These are phyloP conservation scores for Tripterygium wilfordii DNA, from an alignment of 177 flowering plant species.

Conservation along the genomic window DNA sequence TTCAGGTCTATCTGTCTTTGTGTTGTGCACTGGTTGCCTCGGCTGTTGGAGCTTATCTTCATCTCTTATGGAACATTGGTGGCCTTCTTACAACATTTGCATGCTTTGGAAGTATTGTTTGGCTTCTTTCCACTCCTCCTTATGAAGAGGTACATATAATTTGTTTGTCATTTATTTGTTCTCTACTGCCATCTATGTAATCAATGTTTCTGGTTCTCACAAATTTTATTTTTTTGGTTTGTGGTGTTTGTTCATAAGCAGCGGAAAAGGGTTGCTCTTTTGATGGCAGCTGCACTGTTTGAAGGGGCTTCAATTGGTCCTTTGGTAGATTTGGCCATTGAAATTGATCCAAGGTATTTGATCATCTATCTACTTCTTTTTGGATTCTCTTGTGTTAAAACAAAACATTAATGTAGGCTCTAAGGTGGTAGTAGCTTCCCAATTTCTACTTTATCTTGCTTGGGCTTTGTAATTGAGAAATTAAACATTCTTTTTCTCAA, in stretches of 20 bases:
- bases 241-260: slow-evolving; percentile 15
- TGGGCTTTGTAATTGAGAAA: too few species aligned
- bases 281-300: slow-evolving; percentile 56
- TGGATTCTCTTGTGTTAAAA: too few species aligned
- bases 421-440: too few species aligned
- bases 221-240: neutral
- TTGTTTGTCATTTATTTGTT: neutral
- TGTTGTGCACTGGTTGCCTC: slow-evolving; percentile 73
- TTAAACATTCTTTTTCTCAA: too few species aligned
- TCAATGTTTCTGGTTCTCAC: neutral
- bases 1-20: slow-evolving; percentile 76
- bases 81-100: slow-evolving; percentile 69
- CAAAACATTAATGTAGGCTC: too few species aligned
- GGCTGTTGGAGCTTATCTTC: slow-evolving; percentile 74
- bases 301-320: slow-evolving; percentile 82
- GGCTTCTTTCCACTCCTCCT: slow-evolving; percentile 52
- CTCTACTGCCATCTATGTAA: too few species aligned
- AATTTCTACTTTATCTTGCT: too few species aligned
- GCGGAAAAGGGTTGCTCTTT: slow-evolving; percentile 49
- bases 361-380: too few species aligned
- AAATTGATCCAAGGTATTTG: slow-evolving; percentile 66
- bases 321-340: slow-evolving; percentile 48
- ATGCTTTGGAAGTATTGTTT: slow-evolving; percentile 45
- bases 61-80: slow-evolving; percentile 80
- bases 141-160: slow-evolving; percentile 50